Evolutionary conservation across 768 basidiomycete genomes (phyloP), one percentile per base, ranked within the genome.

Genomic region (Russula sp.): DNA sequence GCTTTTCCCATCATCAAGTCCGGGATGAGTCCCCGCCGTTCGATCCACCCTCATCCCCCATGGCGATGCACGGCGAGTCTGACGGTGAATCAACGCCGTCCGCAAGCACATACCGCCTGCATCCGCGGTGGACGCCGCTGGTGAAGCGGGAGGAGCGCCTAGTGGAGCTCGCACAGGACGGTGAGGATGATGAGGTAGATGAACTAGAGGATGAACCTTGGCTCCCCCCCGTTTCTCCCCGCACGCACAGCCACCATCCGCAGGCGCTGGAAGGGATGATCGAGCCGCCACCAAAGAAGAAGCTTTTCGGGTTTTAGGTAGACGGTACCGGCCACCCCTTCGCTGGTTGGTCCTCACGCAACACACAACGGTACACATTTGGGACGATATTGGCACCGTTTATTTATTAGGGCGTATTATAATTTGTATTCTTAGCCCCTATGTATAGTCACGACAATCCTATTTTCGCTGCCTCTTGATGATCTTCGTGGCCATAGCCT

Each of bases 351-450:
- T 14, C 50, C 22, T 43, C 46, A 20, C 51, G 54, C 51, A 58
- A 35, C 51, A 43, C 57, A 1, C 52, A 53, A 48, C 47, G 51
- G 52, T 63, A 41, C 25, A 54, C 56, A 52, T 7, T 18, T 13
- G 39, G 39, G 42, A 62, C 61, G 25, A 56, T 32, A 6, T 54
- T 55, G 47, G 22, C 29, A 41, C 18, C 14, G 20, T 43, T 16
- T 58, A 63, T 55, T 35, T 63, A 59, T 58, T 42, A 22, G 62
- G 62, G 62, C 58, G 62, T 59, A 55, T 53, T 43, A 59, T 63
- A 63, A 10, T 41, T 41, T 63, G 61, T 63, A 63, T 59, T 63
- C 61, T 54, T 54, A 57, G 61, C 61, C 57, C 61, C 54, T 58
- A 63, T 63, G 56, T 59, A 61, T 46, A 25, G 59, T 45, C 59